Evolutionary conservation across 495 filamentous ascomycete genomes (phyloP).

Genomic region (Talaromyces thailandensis): DNA sequence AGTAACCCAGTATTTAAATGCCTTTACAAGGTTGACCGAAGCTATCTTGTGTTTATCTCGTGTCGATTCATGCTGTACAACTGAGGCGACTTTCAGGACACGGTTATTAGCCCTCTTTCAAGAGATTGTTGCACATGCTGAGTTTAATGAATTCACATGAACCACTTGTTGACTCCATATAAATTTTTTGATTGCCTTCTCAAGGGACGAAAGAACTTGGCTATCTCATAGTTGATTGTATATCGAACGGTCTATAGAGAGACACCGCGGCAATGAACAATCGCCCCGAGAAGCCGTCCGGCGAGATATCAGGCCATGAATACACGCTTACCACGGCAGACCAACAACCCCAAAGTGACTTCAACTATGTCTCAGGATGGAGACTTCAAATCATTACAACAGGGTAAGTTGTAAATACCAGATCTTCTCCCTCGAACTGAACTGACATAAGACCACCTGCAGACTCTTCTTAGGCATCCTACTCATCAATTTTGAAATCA

Average conservation of each 20-base stretch:
- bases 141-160: background rate
- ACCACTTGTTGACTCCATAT: background rate
- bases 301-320: background rate
- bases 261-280: background rate
- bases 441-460: slow-evolving; percentile 23
- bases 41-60: background rate
- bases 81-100: background rate
- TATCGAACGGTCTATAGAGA: background rate
- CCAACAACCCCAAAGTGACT: background rate
- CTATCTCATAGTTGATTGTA: background rate
- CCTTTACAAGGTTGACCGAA: background rate
- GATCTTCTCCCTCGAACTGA: background rate
- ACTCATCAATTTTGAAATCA: slow-evolving; percentile 49
- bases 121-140: background rate
- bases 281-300: background rate
- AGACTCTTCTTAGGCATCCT: slow-evolving; percentile 30
- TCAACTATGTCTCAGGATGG: background rate
- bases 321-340: background rate
- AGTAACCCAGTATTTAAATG: background rate
- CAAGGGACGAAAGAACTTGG: background rate
- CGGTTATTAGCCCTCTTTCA: background rate
- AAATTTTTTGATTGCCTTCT: background rate
- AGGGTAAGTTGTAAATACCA: background rate
- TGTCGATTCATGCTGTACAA: background rate
- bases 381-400: background rate